Evolutionary conservation across 345 rosid genomes (phyloP), one percentile per base, ranked within the genome.

Genomic region (Populus simonii): DNA sequence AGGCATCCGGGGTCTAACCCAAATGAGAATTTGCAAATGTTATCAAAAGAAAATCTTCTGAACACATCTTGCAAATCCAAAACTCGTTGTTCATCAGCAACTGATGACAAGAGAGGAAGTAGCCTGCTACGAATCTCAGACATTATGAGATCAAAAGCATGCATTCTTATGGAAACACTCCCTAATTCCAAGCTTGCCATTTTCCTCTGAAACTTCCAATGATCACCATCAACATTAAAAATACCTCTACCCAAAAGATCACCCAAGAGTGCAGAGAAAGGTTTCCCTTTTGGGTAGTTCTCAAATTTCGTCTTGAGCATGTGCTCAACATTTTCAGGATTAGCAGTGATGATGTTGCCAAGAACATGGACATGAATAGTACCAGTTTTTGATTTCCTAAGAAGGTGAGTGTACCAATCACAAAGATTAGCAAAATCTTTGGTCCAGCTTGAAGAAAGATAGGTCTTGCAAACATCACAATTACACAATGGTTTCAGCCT

Each of bases 51-150:
- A 72, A 91, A 89, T 23, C 92, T 77, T 35, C 81, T 75, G 31
- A 91, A 85, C 39, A 90, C 87, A 55, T 91, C 94, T 74, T 92
- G 97, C 12, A 92, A 84, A 71, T 92, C 95, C 6, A 90, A 72
- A 10, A 2, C 49, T 68, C 38, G 18, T 22, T 35, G 55, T 70
- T 51, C 77, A 11, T 53, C 79, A 22, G 73, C 66, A 27, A 72
- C 43, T 2, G 74, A 57, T 7, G 75, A 76, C 17, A 91, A 71
- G 36, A 80, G 79, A 39, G 90, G 92, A 49, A 91, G 45, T 12
- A 92, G 87, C 38, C 89, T 75, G 53, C 55, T 59, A 35, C 77
- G 67, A 61, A 91, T 84, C 79, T 88, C 90, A 5, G 66, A 70
- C 7, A 63, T 70, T 16, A 92, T 79, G 39, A 84, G 79, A 6